Conservation (phyloP, 805 yeast genomes). For the Cyberlindnera mycetangii region DNA sequence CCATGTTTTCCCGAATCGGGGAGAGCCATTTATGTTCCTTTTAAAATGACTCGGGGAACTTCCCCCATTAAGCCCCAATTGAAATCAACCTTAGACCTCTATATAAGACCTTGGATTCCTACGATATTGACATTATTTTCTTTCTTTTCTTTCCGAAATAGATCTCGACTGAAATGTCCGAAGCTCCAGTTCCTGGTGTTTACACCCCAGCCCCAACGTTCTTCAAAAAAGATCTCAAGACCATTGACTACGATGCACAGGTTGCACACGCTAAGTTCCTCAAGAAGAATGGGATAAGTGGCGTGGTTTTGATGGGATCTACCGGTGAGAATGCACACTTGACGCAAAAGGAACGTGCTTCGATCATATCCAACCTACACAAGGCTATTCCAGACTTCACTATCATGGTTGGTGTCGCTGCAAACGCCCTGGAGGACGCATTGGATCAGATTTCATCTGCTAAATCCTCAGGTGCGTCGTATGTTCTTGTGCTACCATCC, state of each 20-base stretch:
- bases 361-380: conserved; percentile 33
- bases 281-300: conserved; percentile 42
- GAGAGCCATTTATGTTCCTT: too few relatives aligned
- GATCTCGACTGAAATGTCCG: conserved; percentile 10
- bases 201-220: conserved; percentile 56
- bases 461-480: conserved; percentile 37
- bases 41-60: too few relatives aligned
- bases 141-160: neutral
- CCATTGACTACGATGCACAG: conserved; percentile 45
- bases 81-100: too few relatives aligned
- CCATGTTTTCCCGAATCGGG: too few relatives aligned
- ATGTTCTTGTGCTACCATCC: conserved; percentile 42
- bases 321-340: conserved; percentile 56
- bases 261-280: conserved; percentile 42
- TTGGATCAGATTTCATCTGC: conserved; percentile 37
- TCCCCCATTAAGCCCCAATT: too few relatives aligned
- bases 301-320: conserved; percentile 49
- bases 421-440: conserved; percentile 44
- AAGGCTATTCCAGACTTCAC: conserved; percentile 39
- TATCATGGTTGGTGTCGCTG: conserved; percentile 48
- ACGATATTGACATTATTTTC: too few relatives aligned
- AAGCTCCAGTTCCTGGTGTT: conserved; percentile 38
- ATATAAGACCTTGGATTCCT: too few relatives aligned
- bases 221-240: conserved; percentile 38
- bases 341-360: conserved; percentile 42